These are phyloP conservation scores for Dacryopinax spathularia DNA, from an alignment of 768 basidiomycete genomes.

Conservation along the genomic window DNA sequence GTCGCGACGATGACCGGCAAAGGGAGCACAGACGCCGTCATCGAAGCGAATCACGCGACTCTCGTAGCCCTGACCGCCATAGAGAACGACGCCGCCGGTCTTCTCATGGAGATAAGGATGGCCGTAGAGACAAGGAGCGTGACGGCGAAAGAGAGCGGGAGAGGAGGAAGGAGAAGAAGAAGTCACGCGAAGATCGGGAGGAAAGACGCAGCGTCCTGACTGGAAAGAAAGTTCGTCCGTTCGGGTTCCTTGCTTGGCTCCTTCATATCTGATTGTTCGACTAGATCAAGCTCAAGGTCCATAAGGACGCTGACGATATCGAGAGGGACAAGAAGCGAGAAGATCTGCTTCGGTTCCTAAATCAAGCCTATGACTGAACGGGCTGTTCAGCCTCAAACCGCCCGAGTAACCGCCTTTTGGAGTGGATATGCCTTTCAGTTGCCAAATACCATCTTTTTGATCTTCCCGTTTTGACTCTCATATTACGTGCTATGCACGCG, in stretches of 20 bases:
- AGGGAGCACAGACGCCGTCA: neutral
- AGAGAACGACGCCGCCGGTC: neutral
- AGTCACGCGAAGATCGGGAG: conserved; percentile 24
- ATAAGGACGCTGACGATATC: conserved; percentile 42
- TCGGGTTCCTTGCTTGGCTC: neutral
- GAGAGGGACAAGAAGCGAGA: conserved; percentile 44
- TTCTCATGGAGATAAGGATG: neutral
- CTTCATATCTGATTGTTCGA: neutral
- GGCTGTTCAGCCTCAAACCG: too few relatives aligned
- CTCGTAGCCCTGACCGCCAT: neutral
- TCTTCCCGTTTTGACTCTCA: too few relatives aligned
- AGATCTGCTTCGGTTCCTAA: conserved; percentile 41
- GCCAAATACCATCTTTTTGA: too few relatives aligned
- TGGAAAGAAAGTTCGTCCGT: conserved; percentile 40
- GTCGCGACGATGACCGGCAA: neutral
- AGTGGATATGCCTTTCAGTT: too few relatives aligned
- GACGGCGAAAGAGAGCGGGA: conserved; percentile 24
- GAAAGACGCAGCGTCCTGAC: conserved; percentile 44
- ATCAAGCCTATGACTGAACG: conserved; percentile 35
- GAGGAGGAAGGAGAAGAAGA: conserved; percentile 12
- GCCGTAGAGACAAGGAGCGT: conserved; percentile 23
- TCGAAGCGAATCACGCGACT: neutral
- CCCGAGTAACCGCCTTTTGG: too few relatives aligned
- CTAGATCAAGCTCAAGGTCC: conserved; percentile 50
- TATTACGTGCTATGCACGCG: too few relatives aligned